phyloP scores from a whole-genome alignment of 495 filamentous ascomycete genomes.

The Parathielavia appendiculata region DNA sequence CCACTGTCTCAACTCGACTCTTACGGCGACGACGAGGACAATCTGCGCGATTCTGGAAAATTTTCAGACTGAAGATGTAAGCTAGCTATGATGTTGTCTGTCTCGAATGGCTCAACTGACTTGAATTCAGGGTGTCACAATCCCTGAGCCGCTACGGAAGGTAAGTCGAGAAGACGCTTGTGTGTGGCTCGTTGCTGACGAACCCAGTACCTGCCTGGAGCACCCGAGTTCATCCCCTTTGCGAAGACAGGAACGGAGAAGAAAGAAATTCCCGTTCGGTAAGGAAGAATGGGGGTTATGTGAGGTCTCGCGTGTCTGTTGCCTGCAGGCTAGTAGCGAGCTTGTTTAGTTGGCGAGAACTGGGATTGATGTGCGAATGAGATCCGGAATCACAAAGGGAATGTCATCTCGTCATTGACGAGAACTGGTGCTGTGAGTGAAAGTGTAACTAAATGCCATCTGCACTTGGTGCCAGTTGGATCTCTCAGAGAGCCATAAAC shows the following conservation, averaged over 20 bases:
- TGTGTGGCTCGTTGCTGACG: background rate
- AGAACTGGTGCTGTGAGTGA: background rate
- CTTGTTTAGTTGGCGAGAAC: background rate
- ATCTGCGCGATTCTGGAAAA: constrained; percentile 96
- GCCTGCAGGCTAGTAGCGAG: background rate
- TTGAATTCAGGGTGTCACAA: constrained; percentile 61
- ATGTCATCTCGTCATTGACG: background rate
- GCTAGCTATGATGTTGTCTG: constrained; percentile 21
- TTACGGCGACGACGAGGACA: constrained; percentile 89
- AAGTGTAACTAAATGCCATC: background rate
- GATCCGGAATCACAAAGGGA: background rate
- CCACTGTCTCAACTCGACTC: constrained; percentile 85
- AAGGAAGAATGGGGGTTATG: background rate
- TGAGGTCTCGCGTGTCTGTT: background rate
- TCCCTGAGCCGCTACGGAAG: constrained; percentile 78
- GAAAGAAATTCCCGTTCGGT: constrained; percentile 39
- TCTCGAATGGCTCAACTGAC: constrained; percentile 5
- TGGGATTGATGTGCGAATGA: background rate
- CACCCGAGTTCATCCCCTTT: constrained; percentile 81
- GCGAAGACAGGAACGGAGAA: constrained; percentile 37
- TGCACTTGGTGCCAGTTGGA: background rate
- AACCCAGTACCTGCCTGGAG: constrained; percentile 75
- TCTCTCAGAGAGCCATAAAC: background rate
- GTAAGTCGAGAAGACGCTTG: constrained; percentile 2
- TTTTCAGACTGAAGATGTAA: constrained; percentile 82